These are phyloP conservation scores for Carpinus viminea DNA, from an alignment of 306 rosid genomes.

Conservation along the genomic window DNA sequence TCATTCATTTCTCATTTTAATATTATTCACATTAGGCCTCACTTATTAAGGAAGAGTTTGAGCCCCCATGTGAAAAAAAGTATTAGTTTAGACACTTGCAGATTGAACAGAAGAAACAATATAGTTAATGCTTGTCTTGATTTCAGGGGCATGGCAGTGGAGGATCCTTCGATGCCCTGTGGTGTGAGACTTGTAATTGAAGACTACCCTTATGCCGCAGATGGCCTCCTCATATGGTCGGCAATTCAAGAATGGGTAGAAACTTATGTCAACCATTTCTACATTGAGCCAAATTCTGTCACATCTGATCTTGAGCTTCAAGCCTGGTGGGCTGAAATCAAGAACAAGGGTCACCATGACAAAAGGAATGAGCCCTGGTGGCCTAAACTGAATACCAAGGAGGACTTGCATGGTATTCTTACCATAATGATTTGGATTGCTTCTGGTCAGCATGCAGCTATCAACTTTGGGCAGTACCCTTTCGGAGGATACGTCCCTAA, in stretches of 20 bases:
- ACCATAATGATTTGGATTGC: conserved; percentile 86
- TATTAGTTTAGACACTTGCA: too few species aligned
- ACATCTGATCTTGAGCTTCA: conserved; percentile 74
- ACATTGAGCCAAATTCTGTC: conserved; percentile 60
- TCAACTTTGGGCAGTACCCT: conserved; percentile 96
- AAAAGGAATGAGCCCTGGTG: conserved; percentile 88
- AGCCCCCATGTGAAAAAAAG: too few species aligned
- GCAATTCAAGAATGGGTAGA: conserved; percentile 91
- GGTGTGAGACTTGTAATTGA: conserved; percentile 84
- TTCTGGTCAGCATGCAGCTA: conserved; percentile 93
- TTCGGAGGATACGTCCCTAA: conserved; percentile 94
- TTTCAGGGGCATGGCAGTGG: conserved; percentile 92
- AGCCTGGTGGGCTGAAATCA: conserved; percentile 92
- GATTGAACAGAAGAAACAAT: background rate
- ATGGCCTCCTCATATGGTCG: conserved; percentile 94
- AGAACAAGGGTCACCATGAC: conserved; percentile 78
- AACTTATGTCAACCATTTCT: conserved; percentile 69
- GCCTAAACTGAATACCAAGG: conserved; percentile 75
- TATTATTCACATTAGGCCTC: too few species aligned
- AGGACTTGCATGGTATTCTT: conserved; percentile 68
- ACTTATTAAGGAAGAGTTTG: too few species aligned
- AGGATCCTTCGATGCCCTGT: conserved; percentile 71
- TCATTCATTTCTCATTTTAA: too few species aligned
- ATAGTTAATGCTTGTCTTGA: background rate
- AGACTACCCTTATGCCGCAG: conserved; percentile 95